Base-by-base conservation (phyloP, 2,329 filamentous ascomycete species). In the Aureobasidium zeae region DNA sequence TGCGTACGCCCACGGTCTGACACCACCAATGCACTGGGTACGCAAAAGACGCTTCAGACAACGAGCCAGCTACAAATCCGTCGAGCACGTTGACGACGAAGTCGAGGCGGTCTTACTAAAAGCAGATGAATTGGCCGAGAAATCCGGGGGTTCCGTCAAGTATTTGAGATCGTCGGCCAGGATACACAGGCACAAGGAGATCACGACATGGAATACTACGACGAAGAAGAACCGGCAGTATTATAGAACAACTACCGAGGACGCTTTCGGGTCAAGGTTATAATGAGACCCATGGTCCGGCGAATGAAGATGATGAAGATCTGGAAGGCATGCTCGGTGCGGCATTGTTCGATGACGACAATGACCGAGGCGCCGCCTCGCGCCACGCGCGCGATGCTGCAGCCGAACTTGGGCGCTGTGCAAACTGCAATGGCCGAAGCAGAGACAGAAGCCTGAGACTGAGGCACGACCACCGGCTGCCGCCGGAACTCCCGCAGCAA, bases 1-100 rank as follows among this genome's bases (percentile, higher is more conserved):
- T 54, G 81, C 69, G 56, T 94, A 84, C 70, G 83, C 86, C 1
- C 87, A 94, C 61, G 87, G 87, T 22, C 69, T 94, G 15, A 91
- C 86, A 2, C 86, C 87, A 4, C 87, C 87, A 1, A 85, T 94
- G 79, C 83, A 86, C 57, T 86, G 85, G 67, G 86, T 83, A 31
- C 73, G 84, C 31, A 86, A 86, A 59, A 77, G 85, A 20, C 76
- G 87, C 22, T 94, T 94, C 63, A 77, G 86, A 46, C 87, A 88
- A 57, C 79, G 86, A 3, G 76, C 89, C 42, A 86, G 81, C 48
- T 80, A 87, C 46, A 81, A 86, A 48, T 84, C 88, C 51, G 88
- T 91, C 49, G 82, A 89, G 58, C 81, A 86, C 52, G 86, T 89
- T 37, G 86, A 94, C 57, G 77, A 79, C 45, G 77, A 84, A 52